Conservation (phyloP, 768 basidiomycete species). For the Tulasnella sp. region DNA sequence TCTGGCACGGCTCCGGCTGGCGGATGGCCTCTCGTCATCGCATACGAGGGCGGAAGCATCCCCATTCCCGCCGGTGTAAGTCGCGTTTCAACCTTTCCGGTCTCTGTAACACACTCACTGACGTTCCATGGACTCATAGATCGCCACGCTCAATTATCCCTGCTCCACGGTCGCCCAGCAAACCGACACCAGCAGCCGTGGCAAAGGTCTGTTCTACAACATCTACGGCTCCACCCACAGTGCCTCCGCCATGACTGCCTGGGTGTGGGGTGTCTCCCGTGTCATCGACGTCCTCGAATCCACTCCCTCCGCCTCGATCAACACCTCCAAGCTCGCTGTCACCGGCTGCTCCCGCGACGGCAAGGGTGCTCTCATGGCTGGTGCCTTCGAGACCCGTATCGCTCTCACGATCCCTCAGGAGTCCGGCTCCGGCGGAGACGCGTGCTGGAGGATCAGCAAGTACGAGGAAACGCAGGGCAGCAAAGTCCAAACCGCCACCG, state of each 20-base stretch:
- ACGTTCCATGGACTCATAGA: not conserved
- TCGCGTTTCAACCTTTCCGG: not conserved
- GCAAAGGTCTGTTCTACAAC: slow-evolving; percentile 45
- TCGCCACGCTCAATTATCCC: slow-evolving; percentile 5
- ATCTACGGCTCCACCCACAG: slow-evolving; percentile 38
- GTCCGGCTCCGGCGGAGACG: slow-evolving; percentile 47
- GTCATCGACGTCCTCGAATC: slow-evolving; percentile 49
- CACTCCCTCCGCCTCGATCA: slow-evolving; percentile 36
- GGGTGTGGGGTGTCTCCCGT: slow-evolving; percentile 51
- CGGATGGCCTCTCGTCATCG: slow-evolving; percentile 45
- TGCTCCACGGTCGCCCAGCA: slow-evolving; percentile 35
- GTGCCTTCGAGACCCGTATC: slow-evolving; percentile 47
- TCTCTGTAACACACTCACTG: not conserved
- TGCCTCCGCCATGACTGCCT: slow-evolving; percentile 46
- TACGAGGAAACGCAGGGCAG: slow-evolving; percentile 34
- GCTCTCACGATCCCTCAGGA: slow-evolving; percentile 52
- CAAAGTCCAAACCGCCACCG: slow-evolving; percentile 40
- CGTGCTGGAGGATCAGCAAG: slow-evolving; percentile 50
- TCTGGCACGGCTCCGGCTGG: slow-evolving; percentile 21
- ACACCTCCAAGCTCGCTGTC: slow-evolving; percentile 39
- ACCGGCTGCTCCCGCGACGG: slow-evolving; percentile 52
- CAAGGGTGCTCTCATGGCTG: slow-evolving; percentile 48
- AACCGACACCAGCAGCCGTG: slow-evolving; percentile 34
- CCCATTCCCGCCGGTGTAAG: slow-evolving; percentile 24
- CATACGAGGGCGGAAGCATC: slow-evolving; percentile 34